Evolutionary conservation across 2,329 filamentous ascomycete genomes (phyloP).

Genomic region (Pseudocercospora musae): DNA sequence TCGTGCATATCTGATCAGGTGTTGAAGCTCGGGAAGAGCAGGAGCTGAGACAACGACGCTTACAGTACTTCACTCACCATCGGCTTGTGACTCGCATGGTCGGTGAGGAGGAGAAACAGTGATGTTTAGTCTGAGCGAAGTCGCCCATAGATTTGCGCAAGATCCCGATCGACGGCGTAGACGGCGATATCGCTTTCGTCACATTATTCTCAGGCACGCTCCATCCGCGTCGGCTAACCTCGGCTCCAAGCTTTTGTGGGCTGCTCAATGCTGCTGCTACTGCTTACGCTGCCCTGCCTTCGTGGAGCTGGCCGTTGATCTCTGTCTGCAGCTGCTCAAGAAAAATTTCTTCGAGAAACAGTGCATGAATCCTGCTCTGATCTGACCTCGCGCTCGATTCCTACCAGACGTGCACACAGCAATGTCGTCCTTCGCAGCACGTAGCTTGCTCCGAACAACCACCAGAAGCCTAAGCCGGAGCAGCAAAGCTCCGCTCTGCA

Average conservation of each 20-base stretch:
- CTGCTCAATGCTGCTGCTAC: neutral
- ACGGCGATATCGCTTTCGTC: neutral
- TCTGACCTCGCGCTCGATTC: neutral
- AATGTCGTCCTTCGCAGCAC: constrained; percentile 41
- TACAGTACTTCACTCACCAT: neutral
- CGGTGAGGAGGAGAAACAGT: too few relatives aligned
- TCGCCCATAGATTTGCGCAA: neutral
- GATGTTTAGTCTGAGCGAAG: neutral
- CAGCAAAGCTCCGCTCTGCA: constrained; percentile 31
- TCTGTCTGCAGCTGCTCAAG: neutral
- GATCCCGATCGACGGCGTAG: neutral
- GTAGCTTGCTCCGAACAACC: constrained; percentile 33
- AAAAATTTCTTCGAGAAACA: neutral
- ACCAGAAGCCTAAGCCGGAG: constrained; percentile 30
- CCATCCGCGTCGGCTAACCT: constrained; percentile 2
- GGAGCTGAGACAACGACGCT: neutral
- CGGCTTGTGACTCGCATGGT: neutral
- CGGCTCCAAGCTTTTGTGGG: constrained; percentile 1
- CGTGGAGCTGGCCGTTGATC: neutral
- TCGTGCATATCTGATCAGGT: neutral
- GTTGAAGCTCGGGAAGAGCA: neutral
- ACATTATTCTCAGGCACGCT: neutral
- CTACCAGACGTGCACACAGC: constrained; percentile 5
- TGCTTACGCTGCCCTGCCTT: neutral
- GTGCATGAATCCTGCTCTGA: neutral